Evolutionary conservation across 2,329 filamentous ascomycete species (phyloP).

Genomic region (Daldinia sp.): DNA sequence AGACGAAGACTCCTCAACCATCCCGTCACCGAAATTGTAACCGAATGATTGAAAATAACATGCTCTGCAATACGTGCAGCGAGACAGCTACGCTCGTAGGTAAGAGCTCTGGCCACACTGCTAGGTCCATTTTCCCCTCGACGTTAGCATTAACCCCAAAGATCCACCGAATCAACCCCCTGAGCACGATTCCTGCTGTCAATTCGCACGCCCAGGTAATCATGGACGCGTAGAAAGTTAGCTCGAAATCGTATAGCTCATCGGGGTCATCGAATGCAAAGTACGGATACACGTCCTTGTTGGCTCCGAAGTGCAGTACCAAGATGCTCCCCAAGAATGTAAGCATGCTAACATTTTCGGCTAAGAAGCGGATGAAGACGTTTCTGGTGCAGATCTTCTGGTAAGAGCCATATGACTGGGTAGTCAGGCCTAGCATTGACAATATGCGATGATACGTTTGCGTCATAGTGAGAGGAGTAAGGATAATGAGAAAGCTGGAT

Average conservation of each 20-base stretch:
- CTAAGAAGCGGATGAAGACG: slow-evolving; percentile 72
- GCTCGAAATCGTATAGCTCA: slow-evolving; percentile 66
- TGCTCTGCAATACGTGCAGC: slow-evolving; percentile 75
- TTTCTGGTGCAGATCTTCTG: slow-evolving; percentile 72
- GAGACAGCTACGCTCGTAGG: slow-evolving; percentile 72
- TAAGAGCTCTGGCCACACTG: slow-evolving; percentile 72
- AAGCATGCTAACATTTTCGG: slow-evolving; percentile 74
- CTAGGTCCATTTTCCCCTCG: slow-evolving; percentile 71
- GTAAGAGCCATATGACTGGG: slow-evolving; percentile 68
- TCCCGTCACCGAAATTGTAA: slow-evolving; percentile 60
- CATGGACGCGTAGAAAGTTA: slow-evolving; percentile 69
- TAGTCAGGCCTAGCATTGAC: slow-evolving; percentile 61
- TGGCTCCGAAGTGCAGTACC: slow-evolving; percentile 71
- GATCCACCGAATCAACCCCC: slow-evolving; percentile 64
- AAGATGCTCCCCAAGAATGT: slow-evolving; percentile 71
- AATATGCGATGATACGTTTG: slow-evolving; percentile 64
- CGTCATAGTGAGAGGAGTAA: slow-evolving; percentile 72
- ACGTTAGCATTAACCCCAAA: slow-evolving; percentile 70
- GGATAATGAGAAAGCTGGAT: slow-evolving; percentile 67
- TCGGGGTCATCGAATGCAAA: slow-evolving; percentile 67
- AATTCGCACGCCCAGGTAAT: slow-evolving; percentile 75
- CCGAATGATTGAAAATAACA: slow-evolving; percentile 74
- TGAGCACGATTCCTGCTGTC: slow-evolving; percentile 66
- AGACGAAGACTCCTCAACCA: slow-evolving; percentile 14
- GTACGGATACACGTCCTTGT: slow-evolving; percentile 74